phyloP scores from a whole-genome alignment of 768 basidiomycete species.

The Trametes maxima region DNA sequence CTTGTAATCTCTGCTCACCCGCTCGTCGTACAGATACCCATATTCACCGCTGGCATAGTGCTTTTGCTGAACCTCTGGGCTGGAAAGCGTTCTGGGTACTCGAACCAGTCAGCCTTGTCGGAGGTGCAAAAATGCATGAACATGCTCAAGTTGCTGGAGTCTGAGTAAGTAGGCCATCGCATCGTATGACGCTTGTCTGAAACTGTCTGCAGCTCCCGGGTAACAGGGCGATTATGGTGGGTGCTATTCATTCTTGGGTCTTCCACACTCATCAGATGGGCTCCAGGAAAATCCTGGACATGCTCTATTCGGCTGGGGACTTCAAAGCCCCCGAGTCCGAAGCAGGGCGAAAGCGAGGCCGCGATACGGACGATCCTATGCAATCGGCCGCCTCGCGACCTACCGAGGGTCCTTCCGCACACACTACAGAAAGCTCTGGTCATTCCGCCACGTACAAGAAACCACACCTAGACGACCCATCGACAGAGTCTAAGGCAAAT shows the following conservation, averaged over 20 bases:
- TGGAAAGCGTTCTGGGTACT: constrained; percentile 37
- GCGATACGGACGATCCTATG: background rate
- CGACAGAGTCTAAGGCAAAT: too few species aligned
- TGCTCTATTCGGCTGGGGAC: constrained; percentile 3
- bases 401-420: too few species aligned
- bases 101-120: constrained; percentile 38
- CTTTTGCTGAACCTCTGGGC: constrained; percentile 54
- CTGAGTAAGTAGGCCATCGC: constrained; percentile 8
- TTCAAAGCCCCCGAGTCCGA: background rate
- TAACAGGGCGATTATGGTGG: constrained; percentile 6
- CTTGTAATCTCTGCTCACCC: too few species aligned
- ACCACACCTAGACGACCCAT: too few species aligned
- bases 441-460: too few species aligned
- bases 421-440: too few species aligned
- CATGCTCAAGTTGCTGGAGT: constrained; percentile 22
- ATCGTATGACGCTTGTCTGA: background rate
- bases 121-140: constrained; percentile 47
- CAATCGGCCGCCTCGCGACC: background rate
- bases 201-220: background rate
- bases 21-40: constrained; percentile 24
- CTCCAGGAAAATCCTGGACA: background rate
- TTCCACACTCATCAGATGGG: background rate
- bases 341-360: constrained; percentile 1
- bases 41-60: constrained; percentile 48
- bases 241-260: background rate